phyloP scores from a whole-genome alignment of 176 grass and related monocot genomes.

The Oryza glaberrima region DNA sequence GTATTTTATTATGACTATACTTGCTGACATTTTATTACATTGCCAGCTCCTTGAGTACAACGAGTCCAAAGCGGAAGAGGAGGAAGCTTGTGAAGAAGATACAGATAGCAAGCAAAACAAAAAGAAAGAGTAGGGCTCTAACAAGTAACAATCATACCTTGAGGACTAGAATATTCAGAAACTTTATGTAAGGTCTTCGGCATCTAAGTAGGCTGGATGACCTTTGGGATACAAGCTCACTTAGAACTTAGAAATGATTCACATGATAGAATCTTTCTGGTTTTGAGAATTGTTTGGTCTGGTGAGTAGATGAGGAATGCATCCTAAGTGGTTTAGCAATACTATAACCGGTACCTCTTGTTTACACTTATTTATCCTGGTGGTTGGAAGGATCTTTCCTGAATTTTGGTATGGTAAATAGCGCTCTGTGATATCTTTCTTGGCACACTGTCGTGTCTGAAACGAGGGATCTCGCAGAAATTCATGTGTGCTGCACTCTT shows the following conservation, averaged over 20 bases:
- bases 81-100: conserved; percentile 33
- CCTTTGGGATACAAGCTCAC: conserved; percentile 24
- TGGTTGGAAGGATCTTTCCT: not conserved
- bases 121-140: conserved; percentile 40
- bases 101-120: conserved; percentile 34
- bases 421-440: not conserved
- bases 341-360: not conserved
- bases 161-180: not conserved
- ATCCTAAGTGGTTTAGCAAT: not conserved
- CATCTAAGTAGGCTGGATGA: not conserved
- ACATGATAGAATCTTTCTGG: not conserved
- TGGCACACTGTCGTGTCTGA: not conserved
- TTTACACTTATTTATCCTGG: not conserved
- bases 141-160: not conserved
- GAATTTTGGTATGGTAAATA: not conserved
- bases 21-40: conserved; percentile 7
- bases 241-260: conserved; percentile 29
- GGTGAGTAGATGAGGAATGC: conserved; percentile 11
- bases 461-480: not conserved
- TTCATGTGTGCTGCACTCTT: not conserved
- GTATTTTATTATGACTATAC: not conserved
- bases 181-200: conserved; percentile 24
- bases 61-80: conserved; percentile 54
- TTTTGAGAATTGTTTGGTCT: conserved; percentile 29
- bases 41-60: conserved; percentile 68